Conservation (phyloP, 495 filamentous ascomycete species). For the Hypomontagnella monticulosa region DNA sequence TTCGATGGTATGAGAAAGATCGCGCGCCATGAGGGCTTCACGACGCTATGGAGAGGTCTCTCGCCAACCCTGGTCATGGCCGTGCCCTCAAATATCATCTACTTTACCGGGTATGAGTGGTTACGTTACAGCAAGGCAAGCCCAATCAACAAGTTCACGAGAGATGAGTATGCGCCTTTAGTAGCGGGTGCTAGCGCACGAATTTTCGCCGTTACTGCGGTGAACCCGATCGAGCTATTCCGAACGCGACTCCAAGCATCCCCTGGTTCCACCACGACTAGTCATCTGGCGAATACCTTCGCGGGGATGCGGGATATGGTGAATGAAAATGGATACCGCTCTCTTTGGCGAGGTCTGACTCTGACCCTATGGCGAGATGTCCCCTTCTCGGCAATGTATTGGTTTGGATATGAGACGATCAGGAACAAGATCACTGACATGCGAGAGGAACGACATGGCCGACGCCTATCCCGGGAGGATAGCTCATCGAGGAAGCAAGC, state of each 20-base stretch:
- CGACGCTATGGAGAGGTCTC: slow-evolving; percentile 90
- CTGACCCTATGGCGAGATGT: slow-evolving; percentile 97
- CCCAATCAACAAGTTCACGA: slow-evolving; percentile 68
- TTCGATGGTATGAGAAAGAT: slow-evolving; percentile 94
- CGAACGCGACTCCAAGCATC: slow-evolving; percentile 89
- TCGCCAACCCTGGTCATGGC: slow-evolving; percentile 94
- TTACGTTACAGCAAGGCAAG: slow-evolving; percentile 75
- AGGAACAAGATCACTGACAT: slow-evolving; percentile 70
- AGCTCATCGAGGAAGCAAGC: slow-evolving; percentile 45
- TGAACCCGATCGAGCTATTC: slow-evolving; percentile 95
- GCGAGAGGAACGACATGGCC: slow-evolving; percentile 61
- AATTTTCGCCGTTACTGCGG: slow-evolving; percentile 79
- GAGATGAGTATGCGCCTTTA: slow-evolving; percentile 78
- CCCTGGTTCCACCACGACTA: slow-evolving; percentile 60
- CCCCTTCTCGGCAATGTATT: slow-evolving; percentile 96
- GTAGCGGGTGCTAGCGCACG: slow-evolving; percentile 82
- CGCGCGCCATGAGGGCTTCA: slow-evolving; percentile 89
- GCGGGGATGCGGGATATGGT: slow-evolving; percentile 83
- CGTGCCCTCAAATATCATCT: slow-evolving; percentile 95
- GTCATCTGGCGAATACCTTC: slow-evolving; percentile 76
- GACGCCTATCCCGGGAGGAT: slow-evolving; percentile 45
- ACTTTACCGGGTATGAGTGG: slow-evolving; percentile 99
- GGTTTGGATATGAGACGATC: slow-evolving; percentile 93
- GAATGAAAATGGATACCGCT: slow-evolving; percentile 72
- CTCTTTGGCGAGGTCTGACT: slow-evolving; percentile 91